Conservation (phyloP, 1,139 yeast species). For the Kodamaea derodonti region DNA sequence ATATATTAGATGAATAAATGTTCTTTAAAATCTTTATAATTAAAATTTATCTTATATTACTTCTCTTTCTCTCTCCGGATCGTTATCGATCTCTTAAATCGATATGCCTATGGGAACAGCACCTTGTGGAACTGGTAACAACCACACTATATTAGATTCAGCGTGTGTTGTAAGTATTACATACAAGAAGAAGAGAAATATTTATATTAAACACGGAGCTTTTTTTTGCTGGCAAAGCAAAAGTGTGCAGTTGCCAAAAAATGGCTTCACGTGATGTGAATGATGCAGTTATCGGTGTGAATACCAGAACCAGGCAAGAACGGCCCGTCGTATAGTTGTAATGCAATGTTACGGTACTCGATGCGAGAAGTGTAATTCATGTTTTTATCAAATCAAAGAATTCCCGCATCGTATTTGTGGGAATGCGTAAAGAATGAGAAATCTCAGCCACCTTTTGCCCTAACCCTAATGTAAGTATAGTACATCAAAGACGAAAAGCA, state of each 20-base stretch:
- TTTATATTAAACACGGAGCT: background rate
- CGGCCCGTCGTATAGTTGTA: background rate
- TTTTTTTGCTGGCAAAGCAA: background rate
- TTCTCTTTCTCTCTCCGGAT: too few species aligned
- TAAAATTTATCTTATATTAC: too few species aligned
- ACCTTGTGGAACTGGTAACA: conserved; percentile 1
- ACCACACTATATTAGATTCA: background rate
- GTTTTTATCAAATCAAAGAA: conserved; percentile 6
- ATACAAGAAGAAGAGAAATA: background rate
- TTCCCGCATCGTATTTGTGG: conserved; percentile 5
- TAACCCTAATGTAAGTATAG: background rate
- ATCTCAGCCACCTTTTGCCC: conserved; percentile 1
- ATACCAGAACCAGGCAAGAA: background rate
- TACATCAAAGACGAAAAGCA: background rate
- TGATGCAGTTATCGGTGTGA: background rate
- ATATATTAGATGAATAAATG: too few species aligned
- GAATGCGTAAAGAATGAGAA: background rate
- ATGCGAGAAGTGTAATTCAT: background rate
- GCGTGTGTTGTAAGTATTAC: conserved; percentile 1
- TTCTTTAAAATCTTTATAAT: too few species aligned
- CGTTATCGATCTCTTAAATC: conserved; percentile 1
- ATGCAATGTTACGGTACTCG: background rate
- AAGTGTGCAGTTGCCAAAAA: background rate
- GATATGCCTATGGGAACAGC: conserved; percentile 1
- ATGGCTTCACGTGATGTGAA: background rate